Conservation (phyloP, 148 eudicot genomes). For the Silene conica region DNA sequence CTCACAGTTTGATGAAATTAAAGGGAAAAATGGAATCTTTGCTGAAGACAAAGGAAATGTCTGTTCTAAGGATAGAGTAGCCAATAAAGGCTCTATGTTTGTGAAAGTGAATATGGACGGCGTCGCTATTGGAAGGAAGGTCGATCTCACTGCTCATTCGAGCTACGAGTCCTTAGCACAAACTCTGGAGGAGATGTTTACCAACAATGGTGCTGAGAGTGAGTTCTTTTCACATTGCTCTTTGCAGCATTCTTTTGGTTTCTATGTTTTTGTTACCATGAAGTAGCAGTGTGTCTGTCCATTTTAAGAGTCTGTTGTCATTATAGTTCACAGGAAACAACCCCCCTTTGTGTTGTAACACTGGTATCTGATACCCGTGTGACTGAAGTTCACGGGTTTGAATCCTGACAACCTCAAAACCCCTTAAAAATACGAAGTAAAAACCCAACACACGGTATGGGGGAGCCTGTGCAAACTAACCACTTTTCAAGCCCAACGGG, state of each 20-base stretch:
- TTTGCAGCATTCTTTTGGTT: not conserved
- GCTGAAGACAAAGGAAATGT: conserved; percentile 26
- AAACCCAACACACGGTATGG: no score
- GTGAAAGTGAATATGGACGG: conserved; percentile 97
- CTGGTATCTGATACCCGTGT: no score
- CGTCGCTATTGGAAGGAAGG: conserved; percentile 77
- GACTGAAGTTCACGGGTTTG: no score
- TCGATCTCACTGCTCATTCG: conserved; percentile 76
- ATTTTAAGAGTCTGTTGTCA: not conserved
- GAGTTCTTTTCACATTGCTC: conserved; percentile 28
- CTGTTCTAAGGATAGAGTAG: conserved; percentile 32
- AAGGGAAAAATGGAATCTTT: conserved; percentile 34
- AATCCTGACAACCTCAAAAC: no score
- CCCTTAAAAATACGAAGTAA: no score
- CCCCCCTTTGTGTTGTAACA: not conserved
- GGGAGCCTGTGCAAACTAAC: no score
- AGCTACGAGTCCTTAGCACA: conserved; percentile 64
- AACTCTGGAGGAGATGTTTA: conserved; percentile 77
- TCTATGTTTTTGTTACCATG: not conserved
- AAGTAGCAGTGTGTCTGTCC: not conserved
- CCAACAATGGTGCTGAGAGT: conserved; percentile 43
- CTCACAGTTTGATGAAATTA: conserved; percentile 35
- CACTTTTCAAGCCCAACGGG: no score
- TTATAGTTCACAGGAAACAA: not conserved
- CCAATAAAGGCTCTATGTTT: conserved; percentile 44